Evolutionary conservation across 78 protist genomes (phyloP), one percentile per base, ranked within the genome.

Genomic region (Chrysochromulina parva): DNA sequence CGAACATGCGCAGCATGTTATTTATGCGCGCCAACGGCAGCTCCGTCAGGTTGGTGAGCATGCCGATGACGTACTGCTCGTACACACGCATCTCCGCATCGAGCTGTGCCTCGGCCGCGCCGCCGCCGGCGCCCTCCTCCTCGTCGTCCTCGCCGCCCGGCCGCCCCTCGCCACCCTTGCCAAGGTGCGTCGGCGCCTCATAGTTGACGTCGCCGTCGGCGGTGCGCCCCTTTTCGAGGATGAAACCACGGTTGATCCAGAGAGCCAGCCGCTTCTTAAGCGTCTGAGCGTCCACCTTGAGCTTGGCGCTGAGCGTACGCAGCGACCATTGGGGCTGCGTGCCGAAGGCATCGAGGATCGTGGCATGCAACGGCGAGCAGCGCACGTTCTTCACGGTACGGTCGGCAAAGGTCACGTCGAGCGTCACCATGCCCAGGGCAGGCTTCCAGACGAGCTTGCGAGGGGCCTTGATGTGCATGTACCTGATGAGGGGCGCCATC

Each of bases 321-420:
- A 78, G 86, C 2, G 38, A 10, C 60, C 86, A 78, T 16, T 20
- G 0, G 11, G 14, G 14, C 86, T 62, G 20, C 59, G 10, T n/a
- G 16, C 55, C 90, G 67, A 95, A 95, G 24, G 55, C 14, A 28
- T 52, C 48, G 3, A 95, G 84, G 19, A 95, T 80, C 11, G 95
- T 66, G 14, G 97, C 97, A 22, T 90, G 95, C 38, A 90, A 38
- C 48, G 97, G 96, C 73, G 94, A 74, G 38, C 95, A 95, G 22
- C 53, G 16, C 20, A 93, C 88, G 38, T 74, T 74, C 24, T 6
- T 2, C 17, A 67, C 59, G 65, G 17, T 53, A 16, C 38, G 5
- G 67, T 87, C 67, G 11, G 26, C 92, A 10, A 94, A 89, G 24
- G 74, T 95, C 7, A 95, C 48, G 22, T 92, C 94, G 80, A 95